Base-by-base conservation (phyloP, 371 early-diverging fungal genomes). In the Thermomucor indicae-seudaticae region DNA sequence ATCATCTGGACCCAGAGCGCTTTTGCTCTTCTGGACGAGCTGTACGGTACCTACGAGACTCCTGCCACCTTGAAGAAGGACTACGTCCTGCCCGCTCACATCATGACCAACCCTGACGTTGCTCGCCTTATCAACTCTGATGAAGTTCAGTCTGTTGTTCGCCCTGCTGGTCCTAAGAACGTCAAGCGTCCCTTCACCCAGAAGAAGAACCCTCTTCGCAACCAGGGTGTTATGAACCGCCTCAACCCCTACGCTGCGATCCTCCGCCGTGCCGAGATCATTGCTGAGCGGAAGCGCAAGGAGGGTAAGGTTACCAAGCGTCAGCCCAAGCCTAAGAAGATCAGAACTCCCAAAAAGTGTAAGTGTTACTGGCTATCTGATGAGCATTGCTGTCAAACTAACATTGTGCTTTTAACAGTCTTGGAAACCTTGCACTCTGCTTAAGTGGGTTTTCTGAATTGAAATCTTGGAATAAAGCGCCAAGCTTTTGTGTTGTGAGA, bases 1-100 rank as follows among this genome's bases (percentile, higher is more conserved):
- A 82, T 97, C 79, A 94, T 99, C 89, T 99, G 99, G 99, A 97
- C 98, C 67, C 86, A 96, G 80, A 73, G 84, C 51, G 99, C 99
- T 56, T 93, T 99, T 72, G 88, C 89, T 68, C 84, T 90, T 53
- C 86, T 99, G 62, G 93, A 97, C 80, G 79, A 85, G 64, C 80
- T 99, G 70, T 99, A 89, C 78, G 98, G 98, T 75, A 88, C 96
- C 59, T 80, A 84, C 77, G 83, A 84, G 67, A 78, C 80, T 60
- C 75, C 83, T 45, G 83, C 96, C 48, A 60, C 84, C 75, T 80
- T 90, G 72, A 98, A 96, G 90, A 90, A 86, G 84, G 91, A 92
- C 77, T 99, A 95, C 84, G 65, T 77, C 52, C 85, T 99, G 58
- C 98, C 99, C 55, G 73, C 78, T 53, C 75, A 88, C 71, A 79